Evolutionary conservation across 2,329 filamentous ascomycete genomes (phyloP).

Genomic region (Alternaria sp.): DNA sequence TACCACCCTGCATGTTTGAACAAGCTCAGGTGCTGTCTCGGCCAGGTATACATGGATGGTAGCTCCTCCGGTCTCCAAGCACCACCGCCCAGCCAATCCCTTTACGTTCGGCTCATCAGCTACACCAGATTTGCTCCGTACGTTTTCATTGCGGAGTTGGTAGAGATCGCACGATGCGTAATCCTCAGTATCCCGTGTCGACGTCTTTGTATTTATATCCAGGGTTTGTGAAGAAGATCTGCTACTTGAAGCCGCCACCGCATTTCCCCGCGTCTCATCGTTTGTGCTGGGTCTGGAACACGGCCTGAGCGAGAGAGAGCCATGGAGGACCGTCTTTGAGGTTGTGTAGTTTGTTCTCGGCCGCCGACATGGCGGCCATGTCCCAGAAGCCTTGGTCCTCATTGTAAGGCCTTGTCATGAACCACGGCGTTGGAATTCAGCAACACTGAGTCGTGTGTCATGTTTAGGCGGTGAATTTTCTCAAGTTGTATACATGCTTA

Average conservation of each 20-base stretch:
- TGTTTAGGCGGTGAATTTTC: not conserved
- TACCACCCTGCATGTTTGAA: not conserved
- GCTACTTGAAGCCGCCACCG: not conserved
- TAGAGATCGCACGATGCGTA: not conserved
- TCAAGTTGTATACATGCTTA: not conserved
- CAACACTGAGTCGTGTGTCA: not conserved
- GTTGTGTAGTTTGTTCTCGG: not conserved
- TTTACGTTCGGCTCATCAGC: not conserved
- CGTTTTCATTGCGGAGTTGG: not conserved
- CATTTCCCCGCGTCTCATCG: not conserved
- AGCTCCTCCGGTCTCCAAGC: not conserved
- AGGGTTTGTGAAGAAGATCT: not conserved
- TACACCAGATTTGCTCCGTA: not conserved
- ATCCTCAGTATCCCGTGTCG: not conserved
- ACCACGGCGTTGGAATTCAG: not conserved
- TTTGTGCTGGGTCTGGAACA: not conserved
- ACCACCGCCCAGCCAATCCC: not conserved
- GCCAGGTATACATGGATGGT: not conserved
- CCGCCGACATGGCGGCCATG: not conserved
- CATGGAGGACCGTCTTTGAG: not conserved
- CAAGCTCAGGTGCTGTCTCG: not conserved
- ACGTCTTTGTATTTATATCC: not conserved
- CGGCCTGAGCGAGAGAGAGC: not conserved
- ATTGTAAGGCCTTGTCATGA: not conserved
- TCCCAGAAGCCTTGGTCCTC: not conserved